Conservation (phyloP, 345 rosid species). For the Salix exigua region DNA sequence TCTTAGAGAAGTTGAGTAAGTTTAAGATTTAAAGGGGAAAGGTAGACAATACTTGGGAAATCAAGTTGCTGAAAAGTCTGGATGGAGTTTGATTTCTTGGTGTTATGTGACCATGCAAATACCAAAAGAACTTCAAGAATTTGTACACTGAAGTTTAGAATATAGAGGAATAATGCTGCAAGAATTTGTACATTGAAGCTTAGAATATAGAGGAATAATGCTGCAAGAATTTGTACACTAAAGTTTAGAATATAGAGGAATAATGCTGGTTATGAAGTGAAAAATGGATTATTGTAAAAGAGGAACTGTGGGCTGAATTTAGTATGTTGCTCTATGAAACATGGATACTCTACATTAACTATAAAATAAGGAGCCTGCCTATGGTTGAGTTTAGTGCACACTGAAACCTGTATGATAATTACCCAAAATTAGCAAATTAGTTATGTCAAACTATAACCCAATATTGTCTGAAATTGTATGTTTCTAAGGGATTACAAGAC, state of each 20-base stretch:
- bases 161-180: not conserved
- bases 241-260: not conserved
- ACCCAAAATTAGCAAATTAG: not conserved
- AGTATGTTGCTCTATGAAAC: not conserved
- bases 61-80: not conserved
- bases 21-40: not conserved
- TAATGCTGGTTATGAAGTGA: not conserved
- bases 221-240: not conserved
- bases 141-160: not conserved
- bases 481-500: no score
- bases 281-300: not conserved
- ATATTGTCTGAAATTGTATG: no score
- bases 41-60: not conserved
- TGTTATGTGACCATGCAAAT: not conserved
- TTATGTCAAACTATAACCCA: no score
- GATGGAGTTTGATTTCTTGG: not conserved
- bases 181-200: not conserved
- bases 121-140: not conserved
- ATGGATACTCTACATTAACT: not conserved
- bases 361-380: not conserved
- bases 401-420: not conserved
- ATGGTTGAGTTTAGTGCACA: not conserved
- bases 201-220: not conserved
- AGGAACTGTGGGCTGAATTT: not conserved
- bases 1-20: not conserved